Percentiles rank a stretch among this genome's conserved stretches.
Evolutionary conservation across 306 rosid species (phyloP).

Genomic region (Gynostemma pentaphyllum): DNA sequence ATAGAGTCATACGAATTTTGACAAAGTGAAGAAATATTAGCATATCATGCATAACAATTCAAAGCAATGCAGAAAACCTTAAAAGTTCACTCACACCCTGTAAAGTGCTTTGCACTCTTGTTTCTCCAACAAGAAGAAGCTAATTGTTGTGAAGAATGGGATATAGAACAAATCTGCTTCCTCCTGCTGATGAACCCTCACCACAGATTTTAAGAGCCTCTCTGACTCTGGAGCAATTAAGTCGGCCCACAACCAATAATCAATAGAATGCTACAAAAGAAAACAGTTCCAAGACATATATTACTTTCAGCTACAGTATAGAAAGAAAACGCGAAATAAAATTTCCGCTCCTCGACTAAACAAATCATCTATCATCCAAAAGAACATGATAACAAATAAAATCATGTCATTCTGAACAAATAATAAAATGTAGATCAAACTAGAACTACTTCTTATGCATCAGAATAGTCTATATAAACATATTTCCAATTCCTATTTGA

Average conservation of each 20-base stretch:
- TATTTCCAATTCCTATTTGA: not conserved
- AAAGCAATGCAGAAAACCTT: slow-evolving; percentile 17
- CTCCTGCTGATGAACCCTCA: slow-evolving; percentile 65
- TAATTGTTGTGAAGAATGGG: slow-evolving; percentile 91
- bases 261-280: slow-evolving; percentile 64
- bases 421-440: not conserved
- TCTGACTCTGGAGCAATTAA: slow-evolving; percentile 68
- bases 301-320: not conserved
- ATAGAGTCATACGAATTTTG: not conserved
- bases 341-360: too few species aligned
- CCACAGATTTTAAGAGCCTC: slow-evolving; percentile 50
- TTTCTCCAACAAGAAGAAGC: slow-evolving; percentile 85
- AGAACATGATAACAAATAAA: not conserved
- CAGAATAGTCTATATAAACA: not conserved
- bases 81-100: slow-evolving; percentile 97
- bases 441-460: not conserved
- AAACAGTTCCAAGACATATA: not conserved
- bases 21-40: not conserved
- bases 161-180: slow-evolving; percentile 90
- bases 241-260: slow-evolving; percentile 96
- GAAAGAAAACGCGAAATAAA: not conserved
- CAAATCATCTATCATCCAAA: too few species aligned
- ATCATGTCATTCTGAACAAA: not conserved
- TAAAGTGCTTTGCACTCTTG: slow-evolving; percentile 98
- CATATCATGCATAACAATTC: not conserved